Percentiles rank a stretch among this genome's conserved stretches.
Evolutionary conservation across 1,284 basidiomycete genomes (phyloP).

Genomic region (Sporisorium iseilematis-ciliati): DNA sequence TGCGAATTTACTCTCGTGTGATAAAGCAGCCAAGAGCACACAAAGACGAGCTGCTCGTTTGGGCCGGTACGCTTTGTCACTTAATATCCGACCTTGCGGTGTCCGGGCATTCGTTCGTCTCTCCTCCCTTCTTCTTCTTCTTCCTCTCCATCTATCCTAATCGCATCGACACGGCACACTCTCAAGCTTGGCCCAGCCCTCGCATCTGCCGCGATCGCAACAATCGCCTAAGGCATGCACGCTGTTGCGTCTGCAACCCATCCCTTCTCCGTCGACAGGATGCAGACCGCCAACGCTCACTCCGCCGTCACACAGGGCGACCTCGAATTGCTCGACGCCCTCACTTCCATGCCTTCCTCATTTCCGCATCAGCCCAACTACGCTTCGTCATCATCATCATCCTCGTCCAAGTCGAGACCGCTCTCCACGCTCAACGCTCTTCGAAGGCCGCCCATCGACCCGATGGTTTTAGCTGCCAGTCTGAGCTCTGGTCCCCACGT

Average conservation of each 20-base stretch:
- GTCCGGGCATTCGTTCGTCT: background rate
- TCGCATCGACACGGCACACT: no score
- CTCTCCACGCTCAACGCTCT: slow-evolving; percentile 64
- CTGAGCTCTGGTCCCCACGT: slow-evolving; percentile 63
- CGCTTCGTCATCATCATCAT: slow-evolving; percentile 5
- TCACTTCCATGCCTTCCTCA: slow-evolving; percentile 52
- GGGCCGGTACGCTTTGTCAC: background rate
- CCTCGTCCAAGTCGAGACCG: slow-evolving; percentile 23
- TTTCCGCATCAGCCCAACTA: slow-evolving; percentile 38
- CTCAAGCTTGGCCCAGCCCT: background rate
- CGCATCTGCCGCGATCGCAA: background rate
- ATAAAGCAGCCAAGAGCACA: background rate
- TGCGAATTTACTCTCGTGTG: slow-evolving; percentile 4
- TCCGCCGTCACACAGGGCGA: slow-evolving; percentile 38
- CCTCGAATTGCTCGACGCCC: slow-evolving; percentile 56
- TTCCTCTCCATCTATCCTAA: background rate
- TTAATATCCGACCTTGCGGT: background rate
- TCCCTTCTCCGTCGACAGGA: slow-evolving; percentile 18
- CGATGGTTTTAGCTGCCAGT: slow-evolving; percentile 65
- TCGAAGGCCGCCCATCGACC: slow-evolving; percentile 65
- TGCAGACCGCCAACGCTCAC: slow-evolving; percentile 45
- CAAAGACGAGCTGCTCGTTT: background rate
- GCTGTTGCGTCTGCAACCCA: slow-evolving; percentile 20
- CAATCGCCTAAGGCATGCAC: slow-evolving; percentile 11
- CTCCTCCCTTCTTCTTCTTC: background rate